phyloP scores from a whole-genome alignment of 1,284 basidiomycete genomes.

The Apiotrichum domesticum region DNA sequence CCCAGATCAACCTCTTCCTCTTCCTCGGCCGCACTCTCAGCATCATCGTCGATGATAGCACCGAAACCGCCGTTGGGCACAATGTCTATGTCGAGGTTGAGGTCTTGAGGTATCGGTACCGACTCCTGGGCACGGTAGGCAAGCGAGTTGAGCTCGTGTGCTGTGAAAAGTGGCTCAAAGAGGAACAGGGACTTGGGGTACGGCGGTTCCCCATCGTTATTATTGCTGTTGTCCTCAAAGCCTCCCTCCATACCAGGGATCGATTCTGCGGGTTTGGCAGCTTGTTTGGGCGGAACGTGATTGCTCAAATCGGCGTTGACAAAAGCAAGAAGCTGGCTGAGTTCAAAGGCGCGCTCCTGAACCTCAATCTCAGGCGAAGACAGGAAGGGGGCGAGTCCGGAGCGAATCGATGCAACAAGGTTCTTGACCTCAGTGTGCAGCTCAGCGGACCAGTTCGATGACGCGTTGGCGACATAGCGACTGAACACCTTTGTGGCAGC shows the following conservation, averaged over 20 bases:
- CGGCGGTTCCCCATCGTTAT: constrained; percentile 33
- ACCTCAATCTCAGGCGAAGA: constrained; percentile 71
- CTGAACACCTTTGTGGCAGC: constrained; percentile 82
- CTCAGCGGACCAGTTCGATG: constrained; percentile 60
- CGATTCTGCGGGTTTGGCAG: constrained; percentile 14
- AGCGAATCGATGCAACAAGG: constrained; percentile 58
- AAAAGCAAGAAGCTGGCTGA: constrained; percentile 70
- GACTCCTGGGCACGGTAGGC: constrained; percentile 71
- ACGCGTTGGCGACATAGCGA: constrained; percentile 67
- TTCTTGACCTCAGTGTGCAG: constrained; percentile 53
- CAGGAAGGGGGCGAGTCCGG: constrained; percentile 54
- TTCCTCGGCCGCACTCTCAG: constrained; percentile 29
- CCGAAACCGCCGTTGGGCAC: constrained; percentile 54
- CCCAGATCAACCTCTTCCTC: constrained; percentile 28
- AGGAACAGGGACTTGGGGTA: constrained; percentile 81
- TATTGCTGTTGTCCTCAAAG: constrained; percentile 24
- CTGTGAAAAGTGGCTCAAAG: constrained; percentile 70
- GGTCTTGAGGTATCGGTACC: constrained; percentile 71
- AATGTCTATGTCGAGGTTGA: constrained; percentile 81
- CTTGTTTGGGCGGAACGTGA: constrained; percentile 46
- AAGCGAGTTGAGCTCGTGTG: constrained; percentile 80
- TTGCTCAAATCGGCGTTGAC: constrained; percentile 69
- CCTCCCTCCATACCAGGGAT: constrained; percentile 44
- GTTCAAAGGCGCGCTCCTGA: constrained; percentile 83
- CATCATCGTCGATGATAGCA: constrained; percentile 22